phyloP scores from a whole-genome alignment of 2,329 filamentous ascomycete species.

The Lecanosticta acicola region DNA sequence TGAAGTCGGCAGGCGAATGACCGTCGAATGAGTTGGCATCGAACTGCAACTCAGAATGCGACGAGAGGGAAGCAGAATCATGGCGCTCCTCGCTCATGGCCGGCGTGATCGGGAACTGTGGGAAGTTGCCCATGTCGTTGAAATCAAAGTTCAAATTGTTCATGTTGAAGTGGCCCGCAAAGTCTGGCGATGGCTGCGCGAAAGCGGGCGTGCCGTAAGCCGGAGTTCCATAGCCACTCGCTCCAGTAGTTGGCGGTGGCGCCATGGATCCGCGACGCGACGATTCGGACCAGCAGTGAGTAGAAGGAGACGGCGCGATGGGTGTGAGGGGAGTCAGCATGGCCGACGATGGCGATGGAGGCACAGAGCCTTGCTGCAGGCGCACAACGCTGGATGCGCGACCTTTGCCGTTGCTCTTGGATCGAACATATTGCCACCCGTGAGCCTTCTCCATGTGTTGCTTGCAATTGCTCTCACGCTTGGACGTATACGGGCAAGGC shows the following conservation, averaged over 20 bases:
- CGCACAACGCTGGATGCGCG: conserved; percentile 47
- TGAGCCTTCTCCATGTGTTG: conserved; percentile 99
- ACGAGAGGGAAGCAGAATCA: conserved; percentile 26
- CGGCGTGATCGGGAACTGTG: conserved; percentile 29
- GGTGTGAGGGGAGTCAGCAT: conserved; percentile 32
- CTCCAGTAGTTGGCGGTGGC: conserved; percentile 27
- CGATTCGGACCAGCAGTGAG: conserved; percentile 31
- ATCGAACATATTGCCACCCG: conserved; percentile 81
- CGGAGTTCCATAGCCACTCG: conserved; percentile 29
- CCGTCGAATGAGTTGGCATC: conserved; percentile 38
- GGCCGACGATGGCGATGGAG: conserved; percentile 56
- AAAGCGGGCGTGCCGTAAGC: conserved; percentile 23
- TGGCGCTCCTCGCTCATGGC: conserved; percentile 33
- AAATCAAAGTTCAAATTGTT: conserved; percentile 29
- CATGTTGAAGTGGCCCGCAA: conserved; percentile 33
- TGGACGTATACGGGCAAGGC: conserved; percentile 87
- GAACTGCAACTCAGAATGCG: conserved; percentile 39
- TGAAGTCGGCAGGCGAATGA: conserved; percentile 46
- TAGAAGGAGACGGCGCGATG: conserved; percentile 38
- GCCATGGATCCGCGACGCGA: conserved; percentile 30
- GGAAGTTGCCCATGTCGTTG: conserved; percentile 27
- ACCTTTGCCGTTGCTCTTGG: conserved; percentile 82
- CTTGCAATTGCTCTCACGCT: conserved; percentile 94
- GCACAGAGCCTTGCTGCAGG: conserved; percentile 56
- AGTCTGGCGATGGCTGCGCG: conserved; percentile 28